Evolutionary conservation across 768 basidiomycete species (phyloP).

Genomic region (Pholiota molesta): DNA sequence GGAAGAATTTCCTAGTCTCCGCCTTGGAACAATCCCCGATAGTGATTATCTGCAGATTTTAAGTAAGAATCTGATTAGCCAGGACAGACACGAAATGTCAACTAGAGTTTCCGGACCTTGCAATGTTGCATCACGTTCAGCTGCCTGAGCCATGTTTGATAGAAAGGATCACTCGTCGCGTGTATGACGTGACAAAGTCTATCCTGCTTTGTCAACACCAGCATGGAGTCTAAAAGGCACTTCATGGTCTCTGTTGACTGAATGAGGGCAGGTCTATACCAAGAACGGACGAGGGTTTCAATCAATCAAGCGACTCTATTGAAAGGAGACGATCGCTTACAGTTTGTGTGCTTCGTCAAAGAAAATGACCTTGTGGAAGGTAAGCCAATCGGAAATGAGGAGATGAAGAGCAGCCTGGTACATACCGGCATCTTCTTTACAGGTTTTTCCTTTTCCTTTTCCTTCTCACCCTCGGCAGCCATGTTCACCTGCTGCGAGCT

Average conservation of each 20-base stretch:
- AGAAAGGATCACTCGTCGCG: slow-evolving; percentile 83
- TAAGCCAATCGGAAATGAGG: not conserved
- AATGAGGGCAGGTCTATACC: slow-evolving; percentile 66
- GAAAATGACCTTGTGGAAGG: slow-evolving; percentile 56
- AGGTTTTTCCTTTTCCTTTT: slow-evolving; percentile 35
- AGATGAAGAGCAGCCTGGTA: not conserved
- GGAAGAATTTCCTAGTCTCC: slow-evolving; percentile 70
- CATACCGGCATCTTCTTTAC: slow-evolving; percentile 72
- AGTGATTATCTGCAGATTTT: slow-evolving; percentile 59
- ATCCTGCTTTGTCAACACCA: slow-evolving; percentile 87
- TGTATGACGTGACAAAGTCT: slow-evolving; percentile 83
- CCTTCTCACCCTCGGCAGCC: slow-evolving; percentile 16
- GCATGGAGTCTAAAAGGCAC: slow-evolving; percentile 81
- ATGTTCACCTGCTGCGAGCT: slow-evolving; percentile 6
- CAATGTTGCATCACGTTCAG: slow-evolving; percentile 83
- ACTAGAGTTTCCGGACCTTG: slow-evolving; percentile 48
- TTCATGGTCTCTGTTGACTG: slow-evolving; percentile 84
- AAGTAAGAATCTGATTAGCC: not conserved
- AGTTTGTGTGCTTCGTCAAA: slow-evolving; percentile 88
- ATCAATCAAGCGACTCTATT: not conserved
- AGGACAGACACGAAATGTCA: not conserved
- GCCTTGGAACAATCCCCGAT: slow-evolving; percentile 78
- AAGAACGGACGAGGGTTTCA: not conserved
- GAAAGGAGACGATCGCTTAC: slow-evolving; percentile 37
- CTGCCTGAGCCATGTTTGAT: slow-evolving; percentile 82